phyloP scores from a whole-genome alignment of 192 early-diverging fungal genomes.

The Endogone sp. region DNA sequence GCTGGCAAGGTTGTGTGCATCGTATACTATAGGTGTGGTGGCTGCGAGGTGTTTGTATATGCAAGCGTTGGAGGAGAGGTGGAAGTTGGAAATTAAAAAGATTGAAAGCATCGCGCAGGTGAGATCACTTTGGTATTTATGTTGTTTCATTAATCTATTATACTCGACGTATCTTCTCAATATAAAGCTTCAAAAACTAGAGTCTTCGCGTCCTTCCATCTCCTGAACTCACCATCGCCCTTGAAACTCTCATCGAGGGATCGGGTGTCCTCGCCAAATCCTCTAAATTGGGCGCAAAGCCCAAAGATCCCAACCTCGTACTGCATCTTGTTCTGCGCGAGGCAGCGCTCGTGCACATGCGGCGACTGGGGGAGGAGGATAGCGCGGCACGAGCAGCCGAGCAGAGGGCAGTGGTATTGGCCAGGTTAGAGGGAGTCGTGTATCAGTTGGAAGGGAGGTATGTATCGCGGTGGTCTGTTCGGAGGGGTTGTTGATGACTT shows the following conservation, averaged over 20 bases:
- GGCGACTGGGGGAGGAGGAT: not conserved
- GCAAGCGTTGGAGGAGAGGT: conserved; percentile 31
- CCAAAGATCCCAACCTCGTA: conserved; percentile 16
- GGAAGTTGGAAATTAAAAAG: conserved; percentile 29
- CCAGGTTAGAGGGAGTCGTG: conserved; percentile 14
- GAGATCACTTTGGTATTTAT: not conserved
- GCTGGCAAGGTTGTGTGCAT: conserved; percentile 30
- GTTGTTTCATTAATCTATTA: too few species aligned
- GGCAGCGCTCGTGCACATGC: not conserved
- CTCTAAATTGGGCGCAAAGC: conserved; percentile 19
- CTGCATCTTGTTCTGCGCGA: not conserved
- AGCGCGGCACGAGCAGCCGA: conserved; percentile 19
- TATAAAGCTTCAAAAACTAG: not conserved
- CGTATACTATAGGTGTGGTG: conserved; percentile 16
- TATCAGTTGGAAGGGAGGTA: conserved; percentile 6
- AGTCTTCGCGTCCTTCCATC: not conserved
- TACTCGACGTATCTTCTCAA: not conserved
- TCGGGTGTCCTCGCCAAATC: conserved; percentile 7
- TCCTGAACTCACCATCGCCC: not conserved
- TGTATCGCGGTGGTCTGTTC: not conserved
- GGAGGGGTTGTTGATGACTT: conserved; percentile 1
- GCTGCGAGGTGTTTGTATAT: conserved; percentile 20
- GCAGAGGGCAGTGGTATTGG: conserved; percentile 19
- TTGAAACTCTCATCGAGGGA: conserved; percentile 12
- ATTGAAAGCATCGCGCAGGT: conserved; percentile 29